Evolutionary conservation across 129 eudicot species (phyloP), one percentile per base, ranked within the genome.

Genomic region (Flaveria sonorensis): DNA sequence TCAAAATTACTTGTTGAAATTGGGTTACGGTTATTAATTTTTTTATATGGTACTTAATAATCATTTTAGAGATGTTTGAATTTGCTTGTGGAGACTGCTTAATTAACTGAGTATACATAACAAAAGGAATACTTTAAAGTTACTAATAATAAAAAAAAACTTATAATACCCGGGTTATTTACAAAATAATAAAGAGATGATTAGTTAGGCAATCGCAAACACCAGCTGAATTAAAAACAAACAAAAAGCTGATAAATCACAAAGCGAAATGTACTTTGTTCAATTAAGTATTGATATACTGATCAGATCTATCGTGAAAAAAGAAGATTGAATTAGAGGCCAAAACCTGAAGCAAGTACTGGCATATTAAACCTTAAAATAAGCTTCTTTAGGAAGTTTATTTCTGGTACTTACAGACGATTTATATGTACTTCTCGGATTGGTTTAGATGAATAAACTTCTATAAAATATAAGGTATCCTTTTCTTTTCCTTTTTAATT

Each of bases 351-450:
- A 62, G 12, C 40, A 10, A 23, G 50, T 45, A 45, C 48, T 39
- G 21, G 23, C 55, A 30, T 62, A 16, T 62, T 39, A 63, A 77
- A 81, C 65, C 81, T 50, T 70, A 69, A 59, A 71, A 62, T 23
- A 76, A 36, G 70, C 70, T 74, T 70, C 60, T 76, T 77, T 64
- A 30, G 78, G 68, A 75, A 82, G 84, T 30, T 74, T 52, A 28
- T 61, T 67, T 57, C 32, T 39, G 71, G 51, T 75, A 64, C 72
- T 79, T 61, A 79, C 30, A 63, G 21, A 59, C 51, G 50, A 63
- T 70, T 32, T 51, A 39, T 56, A 3, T 24, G 60, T 77, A 77
- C 75, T 77, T 68, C 48, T 52, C 30, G 18, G 69, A 40, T 55
- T 56, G 43, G 48, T 43, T 77, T 68, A 77, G 15, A 40, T 68